Percentiles rank a stretch among this genome's conserved stretches.
Conservation (phyloP, 768 basidiomycete genomes). For the Chiua virens region DNA sequence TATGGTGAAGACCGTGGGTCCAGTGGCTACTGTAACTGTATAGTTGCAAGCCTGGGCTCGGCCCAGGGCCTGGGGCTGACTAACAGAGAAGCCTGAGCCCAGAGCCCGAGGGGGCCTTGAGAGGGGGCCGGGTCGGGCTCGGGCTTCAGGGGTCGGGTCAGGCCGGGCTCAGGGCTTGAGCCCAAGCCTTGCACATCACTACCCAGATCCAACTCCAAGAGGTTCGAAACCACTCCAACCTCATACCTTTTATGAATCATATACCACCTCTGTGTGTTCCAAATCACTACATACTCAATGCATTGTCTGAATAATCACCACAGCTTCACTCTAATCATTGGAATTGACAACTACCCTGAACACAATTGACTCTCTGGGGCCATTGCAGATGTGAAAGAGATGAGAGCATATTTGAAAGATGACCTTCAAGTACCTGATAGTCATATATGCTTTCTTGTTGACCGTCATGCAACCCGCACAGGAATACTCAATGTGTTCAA, state of each 20-base stretch:
- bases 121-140: not conserved
- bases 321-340: conserved; percentile 42
- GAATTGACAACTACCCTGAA: conserved; percentile 39
- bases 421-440: conserved; percentile 29
- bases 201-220: too few species aligned
- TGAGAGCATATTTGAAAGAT: conserved; percentile 34
- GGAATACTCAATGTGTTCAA: conserved; percentile 31
- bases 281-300: too few species aligned
- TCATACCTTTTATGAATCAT: too few species aligned
- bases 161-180: not conserved
- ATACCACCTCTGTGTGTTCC: too few species aligned
- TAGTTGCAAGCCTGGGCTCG: not conserved
- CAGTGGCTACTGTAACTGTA: too few species aligned
- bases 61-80: not conserved
- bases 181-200: not conserved
- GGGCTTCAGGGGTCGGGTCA: not conserved
- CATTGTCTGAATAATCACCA: too few species aligned
- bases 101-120: not conserved
- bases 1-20: too few species aligned
- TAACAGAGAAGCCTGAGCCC: not conserved
- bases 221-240: too few species aligned
- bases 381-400: conserved; percentile 39
- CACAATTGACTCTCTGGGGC: conserved; percentile 35
- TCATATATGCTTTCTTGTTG: conserved; percentile 38
- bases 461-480: conserved; percentile 37